phyloP scores from a whole-genome alignment of 2,329 filamentous ascomycete genomes.

The Tolypocladium album region DNA sequence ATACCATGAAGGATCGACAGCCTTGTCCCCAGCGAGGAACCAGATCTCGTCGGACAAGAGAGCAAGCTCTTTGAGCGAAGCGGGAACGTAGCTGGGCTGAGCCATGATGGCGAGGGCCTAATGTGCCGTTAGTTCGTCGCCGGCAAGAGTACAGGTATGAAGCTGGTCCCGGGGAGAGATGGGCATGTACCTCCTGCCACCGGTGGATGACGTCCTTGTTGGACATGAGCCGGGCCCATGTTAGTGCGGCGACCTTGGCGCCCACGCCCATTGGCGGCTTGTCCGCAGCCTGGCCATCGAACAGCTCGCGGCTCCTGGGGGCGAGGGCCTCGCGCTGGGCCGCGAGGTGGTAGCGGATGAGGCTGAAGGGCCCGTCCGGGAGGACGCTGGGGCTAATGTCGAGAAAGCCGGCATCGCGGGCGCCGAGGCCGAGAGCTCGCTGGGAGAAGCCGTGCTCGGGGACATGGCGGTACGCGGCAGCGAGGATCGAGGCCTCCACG shows the following conservation, averaged over 20 bases:
- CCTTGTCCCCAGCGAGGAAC: slow-evolving; percentile 71
- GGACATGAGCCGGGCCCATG: slow-evolving; percentile 65
- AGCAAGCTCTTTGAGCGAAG: slow-evolving; percentile 69
- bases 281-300: slow-evolving; percentile 17
- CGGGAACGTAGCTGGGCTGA: slow-evolving; percentile 64
- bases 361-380: slow-evolving; percentile 66
- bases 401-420: slow-evolving; percentile 74
- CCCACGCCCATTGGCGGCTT: slow-evolving; percentile 31
- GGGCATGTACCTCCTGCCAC: slow-evolving; percentile 67
- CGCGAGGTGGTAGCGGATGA: slow-evolving; percentile 70
- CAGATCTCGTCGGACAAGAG: slow-evolving; percentile 85
- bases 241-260: slow-evolving; percentile 57
- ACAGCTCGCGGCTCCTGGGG: slow-evolving; percentile 23
- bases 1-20: slow-evolving; percentile 86
- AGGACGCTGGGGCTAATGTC: slow-evolving; percentile 80
- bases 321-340: slow-evolving; percentile 53
- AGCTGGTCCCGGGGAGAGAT: not conserved
- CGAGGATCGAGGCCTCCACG: slow-evolving; percentile 66
- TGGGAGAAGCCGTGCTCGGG: slow-evolving; percentile 74
- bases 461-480: slow-evolving; percentile 69
- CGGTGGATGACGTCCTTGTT: slow-evolving; percentile 63
- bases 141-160: not conserved
- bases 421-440: slow-evolving; percentile 63
- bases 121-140: not conserved
- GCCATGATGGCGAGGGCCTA: slow-evolving; percentile 87